Evolutionary conservation across 495 filamentous ascomycete species (phyloP).

Genomic region (Neurospora tetraspora): DNA sequence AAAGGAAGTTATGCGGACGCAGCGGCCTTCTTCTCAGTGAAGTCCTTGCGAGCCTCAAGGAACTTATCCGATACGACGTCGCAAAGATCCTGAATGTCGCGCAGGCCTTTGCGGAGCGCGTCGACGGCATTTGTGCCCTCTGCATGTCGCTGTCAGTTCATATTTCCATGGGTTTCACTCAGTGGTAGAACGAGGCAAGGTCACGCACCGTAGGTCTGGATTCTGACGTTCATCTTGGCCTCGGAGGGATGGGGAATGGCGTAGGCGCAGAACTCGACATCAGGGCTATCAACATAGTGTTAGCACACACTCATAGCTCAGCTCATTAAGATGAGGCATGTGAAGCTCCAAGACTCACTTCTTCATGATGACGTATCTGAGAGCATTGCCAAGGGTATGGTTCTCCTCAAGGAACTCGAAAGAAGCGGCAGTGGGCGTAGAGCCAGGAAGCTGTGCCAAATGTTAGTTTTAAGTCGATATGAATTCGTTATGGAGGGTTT

Average conservation of each 20-base stretch:
- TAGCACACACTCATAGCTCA: not conserved
- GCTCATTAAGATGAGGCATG: not conserved
- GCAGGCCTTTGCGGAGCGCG: constrained; percentile 80
- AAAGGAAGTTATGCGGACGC: not conserved
- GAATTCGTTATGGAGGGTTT: not conserved
- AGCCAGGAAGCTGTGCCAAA: constrained; percentile 52
- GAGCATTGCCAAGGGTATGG: constrained; percentile 88
- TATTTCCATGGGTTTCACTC: not conserved
- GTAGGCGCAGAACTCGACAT: constrained; percentile 96
- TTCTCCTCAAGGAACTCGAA: constrained; percentile 91
- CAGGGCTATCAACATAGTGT: constrained; percentile 48
- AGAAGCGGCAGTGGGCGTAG: constrained; percentile 53
- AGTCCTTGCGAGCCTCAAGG: constrained; percentile 52
- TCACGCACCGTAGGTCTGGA: constrained; percentile 83
- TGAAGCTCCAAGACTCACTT: constrained; percentile 47
- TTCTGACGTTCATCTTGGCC: constrained; percentile 88
- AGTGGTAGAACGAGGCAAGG: not conserved
- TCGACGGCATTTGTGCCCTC: constrained; percentile 72
- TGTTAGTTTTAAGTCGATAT: not conserved
- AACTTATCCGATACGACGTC: constrained; percentile 88
- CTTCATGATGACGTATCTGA: constrained; percentile 95
- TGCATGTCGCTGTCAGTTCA: constrained; percentile 18
- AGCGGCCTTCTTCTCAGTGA: constrained; percentile 29
- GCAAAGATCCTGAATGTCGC: constrained; percentile 80
- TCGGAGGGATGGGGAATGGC: constrained; percentile 97